phyloP scores from a whole-genome alignment of 441 rosid genomes.

The Pelargonium myrrhifolium region DNA sequence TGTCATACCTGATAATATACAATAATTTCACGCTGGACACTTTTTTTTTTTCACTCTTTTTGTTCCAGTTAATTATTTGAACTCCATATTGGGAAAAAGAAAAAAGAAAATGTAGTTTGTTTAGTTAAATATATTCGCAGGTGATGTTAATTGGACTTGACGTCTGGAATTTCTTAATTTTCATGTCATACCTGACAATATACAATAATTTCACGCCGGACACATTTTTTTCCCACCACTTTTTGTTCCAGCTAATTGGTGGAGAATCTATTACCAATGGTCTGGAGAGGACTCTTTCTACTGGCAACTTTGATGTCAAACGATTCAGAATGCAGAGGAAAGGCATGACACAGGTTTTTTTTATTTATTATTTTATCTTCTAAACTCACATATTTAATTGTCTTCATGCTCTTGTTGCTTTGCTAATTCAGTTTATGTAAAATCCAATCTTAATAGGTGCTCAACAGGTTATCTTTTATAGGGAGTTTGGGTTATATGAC shows the following conservation, averaged over 20 bases:
- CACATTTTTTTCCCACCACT: background rate
- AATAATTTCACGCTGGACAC: no score
- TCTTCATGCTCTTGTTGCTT: slow-evolving; percentile 7
- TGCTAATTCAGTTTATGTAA: slow-evolving; percentile 8
- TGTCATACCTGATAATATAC: no score
- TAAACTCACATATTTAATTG: slow-evolving; percentile 16
- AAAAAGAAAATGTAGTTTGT: no score
- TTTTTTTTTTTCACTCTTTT: no score
- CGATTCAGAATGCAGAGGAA: slow-evolving; percentile 95
- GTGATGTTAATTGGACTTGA: no score
- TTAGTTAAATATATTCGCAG: no score
- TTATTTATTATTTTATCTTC: no score
- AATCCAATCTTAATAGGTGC: slow-evolving; percentile 42
- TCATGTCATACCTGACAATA: no score
- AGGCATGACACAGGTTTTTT: slow-evolving; percentile 90
- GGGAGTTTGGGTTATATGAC: slow-evolving; percentile 81
- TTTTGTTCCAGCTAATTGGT: slow-evolving; percentile 31
- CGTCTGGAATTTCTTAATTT: no score
- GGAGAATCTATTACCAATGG: slow-evolving; percentile 48
- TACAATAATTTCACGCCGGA: background rate
- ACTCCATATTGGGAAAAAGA: no score
- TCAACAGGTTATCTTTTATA: slow-evolving; percentile 73
- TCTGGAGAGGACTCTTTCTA: slow-evolving; percentile 86
- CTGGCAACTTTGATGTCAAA: slow-evolving; percentile 88
- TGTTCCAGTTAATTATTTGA: no score